Evolutionary conservation across 2,329 filamentous ascomycete genomes (phyloP).

Genomic region (Ilyonectria mors-panacis): DNA sequence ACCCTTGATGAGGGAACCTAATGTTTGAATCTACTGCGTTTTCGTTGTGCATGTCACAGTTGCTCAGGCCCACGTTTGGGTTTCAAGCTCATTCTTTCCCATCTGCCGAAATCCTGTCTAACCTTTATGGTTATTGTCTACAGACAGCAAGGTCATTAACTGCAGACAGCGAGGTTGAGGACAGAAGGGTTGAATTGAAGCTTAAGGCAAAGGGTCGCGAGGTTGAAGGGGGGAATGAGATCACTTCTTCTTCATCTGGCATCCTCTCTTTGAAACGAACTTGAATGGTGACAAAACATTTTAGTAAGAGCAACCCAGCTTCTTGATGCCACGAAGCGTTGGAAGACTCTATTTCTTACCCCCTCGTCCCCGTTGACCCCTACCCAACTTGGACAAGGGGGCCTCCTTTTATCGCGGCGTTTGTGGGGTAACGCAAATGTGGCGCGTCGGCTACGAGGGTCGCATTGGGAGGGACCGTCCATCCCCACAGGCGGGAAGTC

Average conservation of each 20-base stretch:
- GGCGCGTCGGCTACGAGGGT: neutral
- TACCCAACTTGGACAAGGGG: conserved; percentile 11
- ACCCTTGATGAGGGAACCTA: too few species aligned
- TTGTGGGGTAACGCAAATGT: conserved; percentile 25
- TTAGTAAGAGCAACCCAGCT: neutral
- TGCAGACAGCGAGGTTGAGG: too few species aligned
- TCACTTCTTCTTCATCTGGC: neutral
- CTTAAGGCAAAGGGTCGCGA: neutral
- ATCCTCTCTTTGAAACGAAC: neutral
- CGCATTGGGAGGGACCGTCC: neutral
- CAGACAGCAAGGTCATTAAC: too few species aligned
- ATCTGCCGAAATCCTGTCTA: too few species aligned
- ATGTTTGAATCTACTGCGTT: too few species aligned
- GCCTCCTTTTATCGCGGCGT: conserved; percentile 26
- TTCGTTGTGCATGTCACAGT: neutral
- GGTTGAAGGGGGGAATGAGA: too few species aligned
- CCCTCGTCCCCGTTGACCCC: conserved; percentile 3
- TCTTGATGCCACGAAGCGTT: neutral
- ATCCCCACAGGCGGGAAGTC: conserved; percentile 23
- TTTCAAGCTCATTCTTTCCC: too few species aligned
- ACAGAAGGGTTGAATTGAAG: too few species aligned
- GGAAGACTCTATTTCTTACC: conserved; percentile 3
- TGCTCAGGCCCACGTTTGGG: neutral
- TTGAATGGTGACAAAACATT: neutral
- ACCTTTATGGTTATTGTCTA: too few species aligned